A percentile compares a stretch with the other conserved stretches of the same genome.
Evolutionary conservation across 1,284 basidiomycete genomes (phyloP).

Genomic region (Hemileia vastatrix): DNA sequence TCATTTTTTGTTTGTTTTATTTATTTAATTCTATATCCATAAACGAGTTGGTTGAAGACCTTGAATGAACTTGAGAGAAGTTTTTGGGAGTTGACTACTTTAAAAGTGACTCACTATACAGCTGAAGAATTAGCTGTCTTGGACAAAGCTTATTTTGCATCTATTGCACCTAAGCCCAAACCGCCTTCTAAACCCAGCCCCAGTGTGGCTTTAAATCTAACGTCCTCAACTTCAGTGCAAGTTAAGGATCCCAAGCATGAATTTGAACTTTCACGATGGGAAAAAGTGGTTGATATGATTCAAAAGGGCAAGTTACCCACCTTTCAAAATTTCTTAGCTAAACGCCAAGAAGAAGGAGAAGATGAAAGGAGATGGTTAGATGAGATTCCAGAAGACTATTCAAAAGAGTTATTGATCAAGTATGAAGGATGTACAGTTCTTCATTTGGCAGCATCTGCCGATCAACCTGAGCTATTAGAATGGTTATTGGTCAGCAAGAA

Average conservation of each 20-base stretch:
- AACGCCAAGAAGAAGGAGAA: constrained; percentile 55
- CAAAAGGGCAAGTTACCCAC: constrained; percentile 71
- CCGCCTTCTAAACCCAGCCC: constrained; percentile 29
- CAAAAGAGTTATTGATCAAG: constrained; percentile 52
- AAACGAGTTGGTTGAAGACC: too few relatives aligned
- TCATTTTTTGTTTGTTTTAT: background rate
- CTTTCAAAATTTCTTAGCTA: constrained; percentile 67
- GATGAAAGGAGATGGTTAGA: constrained; percentile 3
- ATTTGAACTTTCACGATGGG: constrained; percentile 62
- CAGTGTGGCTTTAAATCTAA: constrained; percentile 40
- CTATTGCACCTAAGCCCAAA: constrained; percentile 63
- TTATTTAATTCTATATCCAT: constrained; percentile 13
- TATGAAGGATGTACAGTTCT: constrained; percentile 56
- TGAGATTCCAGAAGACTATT: constrained; percentile 2
- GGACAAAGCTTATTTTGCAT: constrained; percentile 76
- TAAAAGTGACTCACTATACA: constrained; percentile 75
- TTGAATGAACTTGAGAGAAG: constrained; percentile 81
- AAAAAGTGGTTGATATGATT: constrained; percentile 75
- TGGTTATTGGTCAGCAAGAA: constrained; percentile 72
- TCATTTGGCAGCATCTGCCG: constrained; percentile 63
- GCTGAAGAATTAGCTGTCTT: constrained; percentile 71
- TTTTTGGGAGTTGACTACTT: constrained; percentile 72
- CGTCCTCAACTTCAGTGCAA: constrained; percentile 55
- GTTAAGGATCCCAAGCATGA: constrained; percentile 71
- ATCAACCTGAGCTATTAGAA: constrained; percentile 63